phyloP scores from a whole-genome alignment of 2,329 filamentous ascomycete genomes.

The Chalaropsis thielavioides region DNA sequence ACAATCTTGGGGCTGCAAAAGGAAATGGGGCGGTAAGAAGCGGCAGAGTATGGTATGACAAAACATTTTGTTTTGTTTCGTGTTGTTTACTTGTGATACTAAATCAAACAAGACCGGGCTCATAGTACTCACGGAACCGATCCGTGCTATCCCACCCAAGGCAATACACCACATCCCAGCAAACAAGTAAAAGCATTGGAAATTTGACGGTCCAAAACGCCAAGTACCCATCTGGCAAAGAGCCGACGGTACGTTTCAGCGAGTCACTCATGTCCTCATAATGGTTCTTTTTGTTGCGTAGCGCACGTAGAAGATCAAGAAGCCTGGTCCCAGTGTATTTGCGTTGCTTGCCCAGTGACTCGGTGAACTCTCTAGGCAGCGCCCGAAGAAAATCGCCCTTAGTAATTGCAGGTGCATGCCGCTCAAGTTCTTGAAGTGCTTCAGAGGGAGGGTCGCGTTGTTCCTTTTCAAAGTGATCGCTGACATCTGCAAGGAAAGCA shows the following conservation, averaged over 20 bases:
- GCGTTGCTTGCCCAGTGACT: conserved; percentile 80
- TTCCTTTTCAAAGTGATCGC: conserved; percentile 92
- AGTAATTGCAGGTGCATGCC: conserved; percentile 37
- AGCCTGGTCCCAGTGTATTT: conserved; percentile 80
- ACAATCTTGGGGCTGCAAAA: background rate
- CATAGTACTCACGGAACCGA: conserved; percentile 60
- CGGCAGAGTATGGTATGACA: background rate
- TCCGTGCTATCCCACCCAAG: conserved; percentile 48
- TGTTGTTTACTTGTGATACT: background rate
- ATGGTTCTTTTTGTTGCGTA: conserved; percentile 94
- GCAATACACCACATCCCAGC: conserved; percentile 59
- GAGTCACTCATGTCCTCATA: conserved; percentile 88
- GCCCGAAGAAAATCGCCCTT: conserved; percentile 62
- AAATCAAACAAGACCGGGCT: conserved; percentile 26
- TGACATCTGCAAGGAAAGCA: conserved; percentile 87
- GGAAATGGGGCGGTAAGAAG: background rate
- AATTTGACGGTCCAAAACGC: conserved; percentile 72
- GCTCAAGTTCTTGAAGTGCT: conserved; percentile 47
- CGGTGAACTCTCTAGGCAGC: conserved; percentile 69
- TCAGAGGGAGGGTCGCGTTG: conserved; percentile 64
- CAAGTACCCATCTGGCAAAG: conserved; percentile 66
- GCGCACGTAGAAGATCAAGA: conserved; percentile 71
- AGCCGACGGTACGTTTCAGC: conserved; percentile 55
- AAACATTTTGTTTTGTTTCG: background rate
- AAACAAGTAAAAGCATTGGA: conserved; percentile 61